Evolutionary conservation across 2,329 filamentous ascomycete species (phyloP).

Genomic region (Pseudogymnoascus pannorum): DNA sequence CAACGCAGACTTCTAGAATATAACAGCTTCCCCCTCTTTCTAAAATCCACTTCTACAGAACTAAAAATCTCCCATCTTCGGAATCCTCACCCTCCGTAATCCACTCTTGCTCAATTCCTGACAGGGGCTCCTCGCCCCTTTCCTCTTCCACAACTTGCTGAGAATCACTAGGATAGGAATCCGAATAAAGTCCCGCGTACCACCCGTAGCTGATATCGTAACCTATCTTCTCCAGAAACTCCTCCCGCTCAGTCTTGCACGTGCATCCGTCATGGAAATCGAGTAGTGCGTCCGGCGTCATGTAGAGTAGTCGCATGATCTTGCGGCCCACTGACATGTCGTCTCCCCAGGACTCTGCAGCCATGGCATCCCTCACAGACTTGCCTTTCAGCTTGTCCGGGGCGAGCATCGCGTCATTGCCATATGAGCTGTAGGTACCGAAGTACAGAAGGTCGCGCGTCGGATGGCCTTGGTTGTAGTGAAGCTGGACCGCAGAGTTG

Average conservation of each 20-base stretch:
- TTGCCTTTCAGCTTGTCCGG: slow-evolving; percentile 6
- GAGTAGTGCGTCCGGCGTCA: slow-evolving; percentile 1
- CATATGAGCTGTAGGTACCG: slow-evolving; percentile 1
- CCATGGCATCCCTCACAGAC: slow-evolving; percentile 5
- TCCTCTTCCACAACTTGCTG: neutral
- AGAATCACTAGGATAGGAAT: slow-evolving; percentile 4
- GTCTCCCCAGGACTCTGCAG: slow-evolving; percentile 7
- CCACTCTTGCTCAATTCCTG: slow-evolving; percentile 2
- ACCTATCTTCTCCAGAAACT: neutral
- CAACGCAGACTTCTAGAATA: slow-evolving; percentile 2
- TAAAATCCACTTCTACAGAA: neutral
- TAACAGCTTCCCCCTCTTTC: neutral
- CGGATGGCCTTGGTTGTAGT: slow-evolving; percentile 16
- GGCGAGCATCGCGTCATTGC: neutral
- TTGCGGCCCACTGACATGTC: neutral
- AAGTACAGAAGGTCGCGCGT: slow-evolving; percentile 5
- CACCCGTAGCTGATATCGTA: neutral
- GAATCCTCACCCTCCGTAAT: neutral
- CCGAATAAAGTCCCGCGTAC: neutral
- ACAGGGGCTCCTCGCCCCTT: neutral
- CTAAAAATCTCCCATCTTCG: neutral
- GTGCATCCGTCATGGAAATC: neutral
- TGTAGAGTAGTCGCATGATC: neutral
- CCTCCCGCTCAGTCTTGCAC: slow-evolving; percentile 2
- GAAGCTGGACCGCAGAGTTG: slow-evolving; percentile 23